Base-by-base conservation (phyloP, 2,329 filamentous ascomycete species). In the Stemphylium vesicarium region DNA sequence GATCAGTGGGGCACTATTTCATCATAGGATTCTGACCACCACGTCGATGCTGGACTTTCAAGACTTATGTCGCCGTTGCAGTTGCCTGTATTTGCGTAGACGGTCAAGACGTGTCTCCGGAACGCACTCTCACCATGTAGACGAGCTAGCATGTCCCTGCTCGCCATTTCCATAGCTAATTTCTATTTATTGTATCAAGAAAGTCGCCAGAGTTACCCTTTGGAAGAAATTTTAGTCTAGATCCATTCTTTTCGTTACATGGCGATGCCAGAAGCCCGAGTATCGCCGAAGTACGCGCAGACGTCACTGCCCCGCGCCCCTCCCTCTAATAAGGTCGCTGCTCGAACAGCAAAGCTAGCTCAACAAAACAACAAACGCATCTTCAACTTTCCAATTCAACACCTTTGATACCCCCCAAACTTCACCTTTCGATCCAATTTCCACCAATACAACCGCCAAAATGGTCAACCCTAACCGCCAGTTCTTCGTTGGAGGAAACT, bases 401-500 rank as follows among this genome's bases (percentile, higher is more conserved):
- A 53, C 39, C 15, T 33, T 50, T 46, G 44, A 50, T 39, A 58
- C 39, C 53, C 39, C 53, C 53, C 42, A 15, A 24, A 24, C 22
- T 24, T 24, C 37, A 38, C 24, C 53, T 50, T 57, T 40, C 18
- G 22, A 52, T 13, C 29, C 41, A 51, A 52, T 48, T 24, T 36
- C 24, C 42, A 37, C 40, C 13, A 62, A 29, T 16, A 53, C 62
- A 60, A 76, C 81, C 85, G 76, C 81, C 85, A 91, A 75, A 73
- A 96, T 96, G 92, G 85, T 29, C 26, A 29, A 29, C 26, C 26
- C 26, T 29, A 29, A 88, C 85, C 92, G 92, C 84, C 90, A 92
- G 84, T 96, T 96, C 85, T 96, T 96, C 79, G 91, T 96, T 79
- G 93, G 93, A 80, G 93, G 93, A 77, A 99, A 99, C 89, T 98